These are phyloP conservation scores for Cochlearia excelsa DNA, from an alignment of 345 rosid genomes.

Conservation along the genomic window DNA sequence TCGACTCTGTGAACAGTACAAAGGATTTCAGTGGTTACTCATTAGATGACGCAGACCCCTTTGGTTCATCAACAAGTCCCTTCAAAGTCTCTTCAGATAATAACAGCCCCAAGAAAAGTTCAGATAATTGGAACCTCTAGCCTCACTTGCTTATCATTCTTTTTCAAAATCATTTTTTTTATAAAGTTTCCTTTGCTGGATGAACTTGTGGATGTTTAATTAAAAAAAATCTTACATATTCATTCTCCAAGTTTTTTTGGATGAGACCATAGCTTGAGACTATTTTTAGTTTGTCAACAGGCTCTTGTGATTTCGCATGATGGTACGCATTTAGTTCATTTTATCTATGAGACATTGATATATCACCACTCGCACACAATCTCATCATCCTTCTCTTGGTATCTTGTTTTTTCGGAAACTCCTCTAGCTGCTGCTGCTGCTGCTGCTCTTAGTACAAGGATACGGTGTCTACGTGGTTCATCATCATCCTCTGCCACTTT, in stretches of 20 bases:
- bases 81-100: conserved; percentile 75
- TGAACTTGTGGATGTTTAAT: conserved; percentile 24
- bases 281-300: conserved; percentile 32
- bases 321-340: too few species aligned
- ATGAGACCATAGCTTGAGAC: conserved; percentile 30
- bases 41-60: conserved; percentile 82
- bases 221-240: conserved; percentile 1
- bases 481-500: too few species aligned
- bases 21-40: conserved; percentile 59
- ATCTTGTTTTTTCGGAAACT: too few species aligned
- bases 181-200: conserved; percentile 7
- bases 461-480: too few species aligned
- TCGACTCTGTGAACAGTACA: conserved; percentile 51
- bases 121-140: conserved; percentile 65
- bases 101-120: conserved; percentile 55
- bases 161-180: background rate
- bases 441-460: too few species aligned
- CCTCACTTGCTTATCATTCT: conserved; percentile 9
- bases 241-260: conserved; percentile 22
- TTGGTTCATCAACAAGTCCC: conserved; percentile 82
- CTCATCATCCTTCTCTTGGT: too few species aligned
- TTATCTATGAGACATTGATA: too few species aligned
- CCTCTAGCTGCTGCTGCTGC: too few species aligned
- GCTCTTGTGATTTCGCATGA: too few species aligned
- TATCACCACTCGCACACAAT: too few species aligned